Evolutionary conservation across 2,329 filamentous ascomycete genomes (phyloP), one percentile per base, ranked within the genome.

Genomic region (Phyllachora maydis): DNA sequence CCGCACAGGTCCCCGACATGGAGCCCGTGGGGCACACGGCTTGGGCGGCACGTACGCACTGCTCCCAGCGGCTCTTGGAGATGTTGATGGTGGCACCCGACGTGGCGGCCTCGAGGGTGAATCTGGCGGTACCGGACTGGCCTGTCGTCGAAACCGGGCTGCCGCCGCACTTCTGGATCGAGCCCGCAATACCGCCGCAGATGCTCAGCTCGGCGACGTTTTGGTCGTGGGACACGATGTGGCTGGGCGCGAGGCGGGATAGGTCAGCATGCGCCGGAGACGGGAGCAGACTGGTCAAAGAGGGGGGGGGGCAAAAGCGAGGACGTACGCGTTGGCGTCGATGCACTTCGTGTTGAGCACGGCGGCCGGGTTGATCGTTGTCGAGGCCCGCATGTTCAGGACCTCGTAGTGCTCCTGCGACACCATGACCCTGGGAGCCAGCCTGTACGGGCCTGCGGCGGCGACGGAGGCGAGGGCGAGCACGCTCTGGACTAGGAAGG

Each of bases 171-270:
- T 53, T 47, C 23, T 46, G 39, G 24, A 54, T 52, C 8, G 42
- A 33, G 10, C 53, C 54, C 0, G 55, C 47, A 28, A 61, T 60
- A 27, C 70, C 51, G 23, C 54, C 50, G 41, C 58, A 63, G 41
- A 82, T 46, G 0, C 69, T 68, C 15, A 66, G 65, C 32, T 59
- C 53, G 6, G 49, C 53, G 21, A 77, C 69, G 32, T 74, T 62
- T 12, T 63, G 47, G 37, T 63, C 58, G 36, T 63, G 56, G 34
- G 50, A 50, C 30, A 51, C 45, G 30, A 57, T 52, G 29, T 49
- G 42, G 5, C 47, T 54, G 18, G 31, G n/a, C n/a, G n/a, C n/a
- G n/a, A 19, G 7, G 3, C 8, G 4, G 18, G 9, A 10, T 16
- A 3, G 19, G 23, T 37, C 26, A 32, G 27, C 16, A 8, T 17